phyloP scores from a whole-genome alignment of 352 stramenopile genomes.

The Globisporangium cederbergense region DNA sequence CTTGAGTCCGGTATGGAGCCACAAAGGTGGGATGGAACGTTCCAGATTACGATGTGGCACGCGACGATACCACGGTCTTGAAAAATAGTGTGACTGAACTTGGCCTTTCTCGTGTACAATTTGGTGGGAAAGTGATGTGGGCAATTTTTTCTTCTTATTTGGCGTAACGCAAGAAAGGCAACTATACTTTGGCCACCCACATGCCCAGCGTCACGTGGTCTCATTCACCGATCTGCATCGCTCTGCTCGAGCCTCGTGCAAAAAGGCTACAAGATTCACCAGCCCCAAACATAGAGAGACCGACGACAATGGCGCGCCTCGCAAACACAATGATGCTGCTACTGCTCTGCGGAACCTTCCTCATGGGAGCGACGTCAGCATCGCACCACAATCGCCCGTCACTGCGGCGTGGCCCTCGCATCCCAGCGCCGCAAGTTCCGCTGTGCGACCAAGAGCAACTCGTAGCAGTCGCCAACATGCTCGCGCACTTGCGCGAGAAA shows the following conservation, averaged over 20 bases:
- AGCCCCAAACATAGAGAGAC: background rate
- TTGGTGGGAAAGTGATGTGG: background rate
- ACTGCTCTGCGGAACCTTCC: background rate
- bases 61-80: background rate
- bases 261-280: background rate
- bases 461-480: constrained; percentile 21
- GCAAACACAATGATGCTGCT: background rate
- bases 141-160: constrained; percentile 2
- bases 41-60: constrained; percentile 17
- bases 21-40: constrained; percentile 17
- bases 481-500: constrained; percentile 47
- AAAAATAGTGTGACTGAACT: background rate
- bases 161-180: background rate
- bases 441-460: constrained; percentile 43
- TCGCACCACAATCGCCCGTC: background rate
- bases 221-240: constrained; percentile 1
- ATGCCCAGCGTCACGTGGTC: background rate
- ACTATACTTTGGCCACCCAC: background rate
- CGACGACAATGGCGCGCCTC: background rate
- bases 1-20: constrained; percentile 5
- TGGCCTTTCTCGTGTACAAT: constrained; percentile 2
- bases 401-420: background rate
- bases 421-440: constrained; percentile 20
- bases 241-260: background rate
- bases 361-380: background rate